A percentile compares a stretch with the other conserved stretches of the same genome.
Conservation (phyloP, 2,329 filamentous ascomycete genomes). For the Nemania serpens region DNA sequence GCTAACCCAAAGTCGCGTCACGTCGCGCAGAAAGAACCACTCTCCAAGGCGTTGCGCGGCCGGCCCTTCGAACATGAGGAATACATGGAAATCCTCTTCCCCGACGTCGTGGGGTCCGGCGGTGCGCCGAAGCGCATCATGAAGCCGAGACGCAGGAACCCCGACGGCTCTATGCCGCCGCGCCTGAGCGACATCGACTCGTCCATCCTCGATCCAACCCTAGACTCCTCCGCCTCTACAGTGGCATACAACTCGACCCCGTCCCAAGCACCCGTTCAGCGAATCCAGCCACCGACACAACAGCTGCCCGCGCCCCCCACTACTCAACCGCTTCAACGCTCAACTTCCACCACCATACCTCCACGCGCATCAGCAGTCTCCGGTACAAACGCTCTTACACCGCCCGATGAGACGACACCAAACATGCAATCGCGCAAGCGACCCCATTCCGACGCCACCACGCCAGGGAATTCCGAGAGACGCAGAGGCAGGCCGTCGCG, state of each 20-base stretch:
- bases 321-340: conserved; percentile 38
- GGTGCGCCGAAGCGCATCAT: conserved; percentile 64
- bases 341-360: conserved; percentile 43
- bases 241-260: conserved; percentile 30
- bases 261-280: conserved; percentile 28
- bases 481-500: conserved; percentile 42
- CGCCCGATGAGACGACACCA: conserved; percentile 56
- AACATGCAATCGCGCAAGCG: conserved; percentile 48
- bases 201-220: conserved; percentile 42
- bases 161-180: conserved; percentile 49
- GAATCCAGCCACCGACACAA: conserved; percentile 24
- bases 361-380: conserved; percentile 47
- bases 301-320: conserved; percentile 33
- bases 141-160: conserved; percentile 56
- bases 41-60: conserved; percentile 61
- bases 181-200: conserved; percentile 56
- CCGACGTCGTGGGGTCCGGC: conserved; percentile 63
- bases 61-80: conserved; percentile 65
- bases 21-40: conserved; percentile 56
- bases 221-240: conserved; percentile 27
- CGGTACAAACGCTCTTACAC: conserved; percentile 54
- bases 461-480: conserved; percentile 32
- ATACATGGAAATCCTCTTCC: conserved; percentile 64
- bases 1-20: conserved; percentile 16
- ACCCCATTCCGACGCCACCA: conserved; percentile 31